Base-by-base conservation (phyloP, 805 yeast species). In the Saccharomycopsis amapae region DNA sequence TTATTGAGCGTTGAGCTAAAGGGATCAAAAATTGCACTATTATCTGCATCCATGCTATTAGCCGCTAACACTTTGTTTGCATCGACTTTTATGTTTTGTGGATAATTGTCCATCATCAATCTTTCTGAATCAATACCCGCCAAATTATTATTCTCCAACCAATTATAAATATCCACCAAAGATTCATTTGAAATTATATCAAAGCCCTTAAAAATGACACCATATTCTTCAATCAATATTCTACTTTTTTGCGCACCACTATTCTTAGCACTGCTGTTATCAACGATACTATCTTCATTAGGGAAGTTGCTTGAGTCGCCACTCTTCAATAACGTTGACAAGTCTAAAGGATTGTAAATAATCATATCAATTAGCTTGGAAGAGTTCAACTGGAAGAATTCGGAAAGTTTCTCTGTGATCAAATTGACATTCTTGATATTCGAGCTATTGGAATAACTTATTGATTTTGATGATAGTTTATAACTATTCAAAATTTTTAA, bases 341-440 rank as follows among this genome's bases (percentile, higher is more conserved):
- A 12, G 18, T 40, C 42, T 5, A 48, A 23, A 5, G 51, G 51
- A 28, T 44, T 50, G 35, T 36, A 50, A 9, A 50, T 40, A n/a
- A 50, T 18, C 45, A 47, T 40, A 38, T 50, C 53, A 7, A 50
- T 44, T 23, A 50, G 33, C 32, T 44, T 47, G 3, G 48, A 44
- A 2, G 51, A 47, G 24, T 47, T 44, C 44, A 44, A 38, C 28
- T 50, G 53, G 44, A 50, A 50, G 25, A 50, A 50, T 18, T 50
- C 53, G 6, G 40, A 28, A 6, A 50, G 34, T 30, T 46, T 50
- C 32, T 50, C 51, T 13, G 43, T 47, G 9, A 50, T 50, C 18
- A 50, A 42, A 23, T 50, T 50, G 25, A 50, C 38, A 17, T 40
- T 46, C 22, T 47, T 50, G 25, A 47, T 36, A 24, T 50, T 44